phyloP scores from a whole-genome alignment of 2,329 filamentous ascomycete genomes.

The Xylaria sp. region DNA sequence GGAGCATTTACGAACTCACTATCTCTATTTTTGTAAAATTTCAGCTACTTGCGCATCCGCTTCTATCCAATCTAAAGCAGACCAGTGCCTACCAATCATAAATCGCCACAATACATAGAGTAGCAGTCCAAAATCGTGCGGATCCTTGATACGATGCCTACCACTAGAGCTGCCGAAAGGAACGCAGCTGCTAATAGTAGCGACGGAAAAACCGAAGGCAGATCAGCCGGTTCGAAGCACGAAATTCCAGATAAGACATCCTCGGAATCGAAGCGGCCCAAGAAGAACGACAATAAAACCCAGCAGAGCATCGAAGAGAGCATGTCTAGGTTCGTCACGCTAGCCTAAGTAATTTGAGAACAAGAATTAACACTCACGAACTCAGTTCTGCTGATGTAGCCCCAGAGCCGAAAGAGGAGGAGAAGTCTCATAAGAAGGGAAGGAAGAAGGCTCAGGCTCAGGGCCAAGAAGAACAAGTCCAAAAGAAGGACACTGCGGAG shows the following conservation, averaged over 20 bases:
- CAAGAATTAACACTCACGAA: constrained; percentile 28
- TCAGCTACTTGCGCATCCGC: not conserved
- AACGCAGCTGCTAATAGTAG: constrained; percentile 18
- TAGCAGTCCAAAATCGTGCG: not conserved
- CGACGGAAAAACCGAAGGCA: constrained; percentile 26
- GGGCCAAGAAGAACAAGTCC: constrained; percentile 55
- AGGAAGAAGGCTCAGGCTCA: constrained; percentile 53
- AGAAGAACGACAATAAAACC: constrained; percentile 51
- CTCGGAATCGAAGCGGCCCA: constrained; percentile 55
- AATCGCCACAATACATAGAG: not conserved
- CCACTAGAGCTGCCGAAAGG: constrained; percentile 43
- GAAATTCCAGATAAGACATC: constrained; percentile 49
- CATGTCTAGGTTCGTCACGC: constrained; percentile 49
- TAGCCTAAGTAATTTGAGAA: not conserved
- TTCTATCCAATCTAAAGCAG: not conserved
- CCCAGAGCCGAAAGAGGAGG: constrained; percentile 30
- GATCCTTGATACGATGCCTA: constrained; percentile 38
- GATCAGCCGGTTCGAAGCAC: constrained; percentile 52
- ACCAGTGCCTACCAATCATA: constrained; percentile 2
- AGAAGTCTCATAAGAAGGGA: constrained; percentile 21
- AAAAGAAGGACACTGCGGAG: constrained; percentile 48
- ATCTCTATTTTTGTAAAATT: not conserved
- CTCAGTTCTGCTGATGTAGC: constrained; percentile 41
- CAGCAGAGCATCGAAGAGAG: constrained; percentile 66
- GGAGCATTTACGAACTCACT: not conserved